Evolutionary conservation across 2,329 filamentous ascomycete species (phyloP), one percentile per base, ranked within the genome.

Genomic region (Knoxdaviesia proteae): DNA sequence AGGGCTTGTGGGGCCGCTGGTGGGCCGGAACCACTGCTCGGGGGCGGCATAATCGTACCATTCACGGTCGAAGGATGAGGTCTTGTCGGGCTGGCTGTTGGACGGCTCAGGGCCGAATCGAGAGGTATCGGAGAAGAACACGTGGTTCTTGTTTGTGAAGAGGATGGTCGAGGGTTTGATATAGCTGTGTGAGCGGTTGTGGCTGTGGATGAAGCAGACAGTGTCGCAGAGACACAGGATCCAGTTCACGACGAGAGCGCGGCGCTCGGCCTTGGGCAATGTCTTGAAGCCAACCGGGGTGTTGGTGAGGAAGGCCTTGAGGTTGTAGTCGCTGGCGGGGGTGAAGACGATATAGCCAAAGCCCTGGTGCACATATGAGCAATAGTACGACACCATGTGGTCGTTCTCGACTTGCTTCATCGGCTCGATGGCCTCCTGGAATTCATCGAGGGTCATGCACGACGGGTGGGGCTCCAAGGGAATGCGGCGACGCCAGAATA

Each of bases 41-140:
- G 81, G 80, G 0, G 80, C 76, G 1, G 73, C 71, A 51, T 84
- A 84, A 51, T 82, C 74, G 56, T 84, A 84, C 6, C 64, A 63
- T 53, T 84, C 80, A 47, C 75, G 74, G 49, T 80, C 75, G 47
- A 78, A 74, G 3, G 59, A 63, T 2, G 58, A 61, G 3, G 53
- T 54, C 48, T 60, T 61, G 45, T 66, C 64, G n/a, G 58, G 54
- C 6, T 54, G 54, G 59, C 51, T 61, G 47, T 51, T 63, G 47
- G 54, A 58, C 51, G 50, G 61, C 53, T 64, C 60, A 32, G 58
- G 54, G 39, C 62, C 62, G 39, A 74, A 58, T 10, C 61, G 59
- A 3, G 63, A 65, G 42, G 76, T 69, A 50, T 83, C 79, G 42
- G 74, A 68, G 46, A 81, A 73, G 46, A 80, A 77, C 39, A 84